Percentiles rank a stretch among this genome's conserved stretches.
Evolutionary conservation across 2,329 filamentous ascomycete genomes (phyloP).

Genomic region (Xylariaceae sp.): DNA sequence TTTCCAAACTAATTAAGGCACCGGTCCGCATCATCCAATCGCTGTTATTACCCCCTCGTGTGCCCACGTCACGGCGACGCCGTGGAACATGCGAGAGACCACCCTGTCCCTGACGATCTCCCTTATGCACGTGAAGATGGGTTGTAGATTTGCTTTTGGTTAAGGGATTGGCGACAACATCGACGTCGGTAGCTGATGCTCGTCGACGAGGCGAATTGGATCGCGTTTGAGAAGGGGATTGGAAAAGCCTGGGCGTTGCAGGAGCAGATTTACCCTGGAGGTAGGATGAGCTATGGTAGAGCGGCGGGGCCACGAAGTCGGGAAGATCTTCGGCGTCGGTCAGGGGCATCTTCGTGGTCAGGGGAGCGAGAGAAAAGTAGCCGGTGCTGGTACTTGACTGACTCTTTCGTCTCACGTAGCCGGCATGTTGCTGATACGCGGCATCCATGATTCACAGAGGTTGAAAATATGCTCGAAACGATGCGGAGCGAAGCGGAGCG

Average conservation of each 20-base stretch:
- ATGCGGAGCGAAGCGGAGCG: background rate
- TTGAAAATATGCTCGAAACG: background rate
- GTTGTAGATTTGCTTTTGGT: conserved; percentile 60
- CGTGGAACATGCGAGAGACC: conserved; percentile 25
- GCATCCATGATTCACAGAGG: conserved; percentile 46
- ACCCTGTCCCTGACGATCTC: conserved; percentile 22
- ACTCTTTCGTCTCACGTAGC: conserved; percentile 52
- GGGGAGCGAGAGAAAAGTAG: conserved; percentile 57
- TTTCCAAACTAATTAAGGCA: conserved; percentile 55
- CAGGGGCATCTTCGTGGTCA: conserved; percentile 57
- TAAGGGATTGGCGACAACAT: conserved; percentile 31
- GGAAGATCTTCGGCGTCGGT: conserved; percentile 46
- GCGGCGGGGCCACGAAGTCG: conserved; percentile 34
- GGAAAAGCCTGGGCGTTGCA: conserved; percentile 58
- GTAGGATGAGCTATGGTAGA: conserved; percentile 46
- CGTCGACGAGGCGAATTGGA: conserved; percentile 43
- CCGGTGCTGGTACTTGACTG: conserved; percentile 55
- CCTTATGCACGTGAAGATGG: conserved; percentile 39
- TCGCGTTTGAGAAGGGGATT: conserved; percentile 47
- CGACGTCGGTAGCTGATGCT: conserved; percentile 33
- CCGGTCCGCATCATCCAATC: conserved; percentile 63
- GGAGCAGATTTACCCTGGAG: conserved; percentile 59
- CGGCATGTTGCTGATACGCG: conserved; percentile 56
- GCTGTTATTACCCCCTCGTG: conserved; percentile 42
- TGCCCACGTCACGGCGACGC: conserved; percentile 31